Evolutionary conservation across 2,329 filamentous ascomycete species (phyloP).

Genomic region (Westerdykella sp.): DNA sequence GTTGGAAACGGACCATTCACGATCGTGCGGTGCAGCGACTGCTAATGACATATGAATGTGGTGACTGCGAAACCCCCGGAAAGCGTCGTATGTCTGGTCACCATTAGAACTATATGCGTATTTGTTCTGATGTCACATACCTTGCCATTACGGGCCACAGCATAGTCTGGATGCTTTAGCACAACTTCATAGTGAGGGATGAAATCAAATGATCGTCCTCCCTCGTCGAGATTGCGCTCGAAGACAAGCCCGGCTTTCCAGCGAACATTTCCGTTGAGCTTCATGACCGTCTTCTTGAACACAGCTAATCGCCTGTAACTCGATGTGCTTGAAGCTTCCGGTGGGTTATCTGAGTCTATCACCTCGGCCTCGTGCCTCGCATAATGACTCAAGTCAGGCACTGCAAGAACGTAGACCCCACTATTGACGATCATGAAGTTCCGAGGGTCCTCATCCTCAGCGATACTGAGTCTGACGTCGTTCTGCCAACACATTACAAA

Average conservation of each 20-base stretch:
- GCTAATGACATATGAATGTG: slow-evolving; percentile 95
- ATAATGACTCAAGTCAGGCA: slow-evolving; percentile 88
- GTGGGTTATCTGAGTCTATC: background rate
- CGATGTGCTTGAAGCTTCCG: slow-evolving; percentile 52
- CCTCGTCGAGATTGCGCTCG: slow-evolving; percentile 70
- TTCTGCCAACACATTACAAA: slow-evolving; percentile 99
- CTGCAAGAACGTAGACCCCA: slow-evolving; percentile 87
- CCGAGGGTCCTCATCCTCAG: slow-evolving; percentile 77
- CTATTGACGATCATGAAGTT: slow-evolving; percentile 95
- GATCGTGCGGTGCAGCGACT: slow-evolving; percentile 76
- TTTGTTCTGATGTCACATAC: slow-evolving; percentile 7
- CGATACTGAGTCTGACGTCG: slow-evolving; percentile 81
- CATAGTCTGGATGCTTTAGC: slow-evolving; percentile 71
- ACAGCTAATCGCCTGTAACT: slow-evolving; percentile 66
- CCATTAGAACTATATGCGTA: slow-evolving; percentile 9
- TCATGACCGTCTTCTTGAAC: slow-evolving; percentile 99
- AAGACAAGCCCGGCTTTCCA: slow-evolving; percentile 91
- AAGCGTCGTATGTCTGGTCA: slow-evolving; percentile 70
- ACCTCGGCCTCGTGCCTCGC: slow-evolving; percentile 58
- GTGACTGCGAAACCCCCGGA: slow-evolving; percentile 89
- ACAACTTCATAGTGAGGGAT: slow-evolving; percentile 88
- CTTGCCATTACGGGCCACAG: slow-evolving; percentile 51
- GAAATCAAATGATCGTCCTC: slow-evolving; percentile 76
- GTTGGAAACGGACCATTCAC: slow-evolving; percentile 76
- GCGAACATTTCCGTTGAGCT: slow-evolving; percentile 90